phyloP scores from a whole-genome alignment of 1,284 basidiomycete genomes.

The Clitocybe nebularis region DNA sequence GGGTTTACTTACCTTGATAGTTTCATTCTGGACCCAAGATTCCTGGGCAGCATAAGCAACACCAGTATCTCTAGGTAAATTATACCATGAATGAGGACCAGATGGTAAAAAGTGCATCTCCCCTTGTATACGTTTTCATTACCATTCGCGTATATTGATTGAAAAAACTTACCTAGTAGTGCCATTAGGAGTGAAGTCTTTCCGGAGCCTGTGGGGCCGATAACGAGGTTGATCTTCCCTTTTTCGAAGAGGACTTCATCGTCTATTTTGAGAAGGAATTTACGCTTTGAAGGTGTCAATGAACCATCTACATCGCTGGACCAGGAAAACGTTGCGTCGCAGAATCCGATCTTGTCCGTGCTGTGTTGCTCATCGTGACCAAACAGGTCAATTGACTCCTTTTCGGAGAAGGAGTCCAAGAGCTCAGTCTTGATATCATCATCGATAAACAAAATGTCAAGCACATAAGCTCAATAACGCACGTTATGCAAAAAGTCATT shows the following conservation, averaged over 20 bases:
- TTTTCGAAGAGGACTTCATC: conserved; percentile 54
- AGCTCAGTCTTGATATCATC: conserved; percentile 41
- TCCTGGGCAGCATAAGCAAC: conserved; percentile 79
- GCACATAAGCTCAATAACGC: conserved; percentile 12
- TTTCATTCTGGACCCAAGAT: conserved; percentile 68
- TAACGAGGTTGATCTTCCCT: conserved; percentile 58
- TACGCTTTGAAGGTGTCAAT: conserved; percentile 28
- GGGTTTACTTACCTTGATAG: conserved; percentile 26
- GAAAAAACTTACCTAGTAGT: conserved; percentile 36
- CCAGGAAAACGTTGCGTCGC: conserved; percentile 42
- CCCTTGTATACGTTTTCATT: conserved; percentile 22
- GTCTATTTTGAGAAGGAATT: conserved; percentile 47
- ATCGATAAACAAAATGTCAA: neutral
- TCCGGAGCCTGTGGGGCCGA: conserved; percentile 55
- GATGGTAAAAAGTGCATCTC: conserved; percentile 65
- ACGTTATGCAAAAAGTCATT: conserved; percentile 27
- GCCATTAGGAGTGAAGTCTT: conserved; percentile 55
- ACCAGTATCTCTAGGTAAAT: conserved; percentile 60
- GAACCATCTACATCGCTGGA: conserved; percentile 29
- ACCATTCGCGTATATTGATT: no score
- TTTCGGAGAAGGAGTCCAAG: conserved; percentile 41
- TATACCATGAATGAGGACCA: conserved; percentile 58
- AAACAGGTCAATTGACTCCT: conserved; percentile 20
- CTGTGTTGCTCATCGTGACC: conserved; percentile 3
- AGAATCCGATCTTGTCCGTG: conserved; percentile 33